Evolutionary conservation across 177 flowering plant species (phyloP), one percentile per base, ranked within the genome.

Genomic region (Vitis hybrid): DNA sequence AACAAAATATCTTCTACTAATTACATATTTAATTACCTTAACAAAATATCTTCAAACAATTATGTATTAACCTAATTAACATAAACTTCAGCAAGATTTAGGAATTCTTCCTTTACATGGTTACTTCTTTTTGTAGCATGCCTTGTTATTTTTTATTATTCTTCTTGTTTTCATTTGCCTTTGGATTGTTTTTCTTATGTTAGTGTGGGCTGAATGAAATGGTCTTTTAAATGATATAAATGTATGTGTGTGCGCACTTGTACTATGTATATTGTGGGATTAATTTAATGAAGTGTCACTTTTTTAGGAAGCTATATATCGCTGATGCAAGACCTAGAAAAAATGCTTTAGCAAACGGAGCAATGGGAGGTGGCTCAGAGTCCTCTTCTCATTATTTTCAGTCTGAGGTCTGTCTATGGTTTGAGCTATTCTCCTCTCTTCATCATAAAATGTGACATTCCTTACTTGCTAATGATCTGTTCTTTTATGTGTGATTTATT

Each of bases 351-450:
- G 99, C 99, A 59, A 96, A 96, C 87, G 97, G 98, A 2, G 99
- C 99, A 50, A 88, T 92, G 97, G 99, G 99, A 75, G 99, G 99
- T 74, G 99, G 99, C 64, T 96, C 99, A 23, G 99, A 96, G 85
- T 96, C 99, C 52, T 91, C 99, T 34, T 81, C 99, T 70, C 87
- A 96, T 78, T 96, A 96, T 80, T 89, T 87, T 70, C 98, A 93
- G 60, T 91, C 93, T 63, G 99, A 96, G 98, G 99, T 93, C 55
- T 79, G 82, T 81, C 50, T 62, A 48, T 51, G 56, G 61, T 65
- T 76, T 75, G 60, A 19, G 51, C 45, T 71, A 19, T 63, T 32
- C 18, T 68, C 50, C 55, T 70, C 69, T 61, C 64, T 48, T 56
- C 4, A 15, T 51, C 12, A n/a, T 63, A 48, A 56, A 26, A 8